Evolutionary conservation across 2,329 filamentous ascomycete genomes (phyloP), one percentile per base, ranked within the genome.

Genomic region (Aspergillus quadricinctus): DNA sequence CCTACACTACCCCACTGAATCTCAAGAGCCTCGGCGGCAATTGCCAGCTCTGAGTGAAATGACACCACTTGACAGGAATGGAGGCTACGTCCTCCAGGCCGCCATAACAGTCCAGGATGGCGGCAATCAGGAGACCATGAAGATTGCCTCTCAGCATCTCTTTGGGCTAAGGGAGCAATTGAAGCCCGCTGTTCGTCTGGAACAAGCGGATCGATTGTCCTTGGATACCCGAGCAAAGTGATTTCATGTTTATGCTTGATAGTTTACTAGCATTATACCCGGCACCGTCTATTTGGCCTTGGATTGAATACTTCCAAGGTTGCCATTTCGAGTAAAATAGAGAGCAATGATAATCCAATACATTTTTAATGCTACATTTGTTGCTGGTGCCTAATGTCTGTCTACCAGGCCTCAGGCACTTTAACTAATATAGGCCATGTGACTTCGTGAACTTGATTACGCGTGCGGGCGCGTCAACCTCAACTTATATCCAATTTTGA

Each of bases 191-290:
- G 79, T 87, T 23, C 80, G 83, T 52, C 66, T 88, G 62, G 76
- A 79, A 49, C 77, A 81, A 48, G 82, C 81, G 1, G 83, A 87
- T 69, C 75, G 85, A 50, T 69, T 87, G 50, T 75, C 80, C 27
- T 71, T 87, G 59, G 84, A 87, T 66, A 84, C 83, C 3, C 77
- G 84, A 55, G 81, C 84, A 41, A 85, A 81, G 68, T 82, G 77
- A 67, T 54, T 46, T 49, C 28, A 50, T 54, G 37, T 28, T 48
- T 49, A 40, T 54, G 37, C 14, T 35, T 53, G 50, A 4, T 63
- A 53, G 27, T 35, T 54, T 50, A 14, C 25, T 31, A 35, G 49
- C 52, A 55, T 60, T 53, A 61, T 57, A 55, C 53, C 53, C 54
- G 43, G 23, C 21, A 27, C 3, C 3, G 43, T 14, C 23, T 21